phyloP scores from a whole-genome alignment of 768 basidiomycete genomes.

The Pleurotus ostreatus region DNA sequence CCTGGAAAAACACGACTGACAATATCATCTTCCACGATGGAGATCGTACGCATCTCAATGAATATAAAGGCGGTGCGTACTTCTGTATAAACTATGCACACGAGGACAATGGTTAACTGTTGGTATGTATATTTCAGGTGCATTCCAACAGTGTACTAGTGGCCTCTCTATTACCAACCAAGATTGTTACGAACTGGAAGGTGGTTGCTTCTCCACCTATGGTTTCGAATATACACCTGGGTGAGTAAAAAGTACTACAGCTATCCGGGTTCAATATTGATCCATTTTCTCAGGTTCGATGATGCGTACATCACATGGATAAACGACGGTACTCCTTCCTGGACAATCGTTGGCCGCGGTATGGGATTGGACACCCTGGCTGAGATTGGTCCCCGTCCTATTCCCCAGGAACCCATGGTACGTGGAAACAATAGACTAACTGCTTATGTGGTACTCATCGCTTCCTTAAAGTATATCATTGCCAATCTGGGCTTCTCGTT shows the following conservation, averaged over 20 bases:
- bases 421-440: conserved; percentile 4
- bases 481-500: conserved; percentile 67
- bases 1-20: conserved; percentile 47
- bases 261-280: conserved; percentile 16
- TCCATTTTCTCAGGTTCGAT: conserved; percentile 33
- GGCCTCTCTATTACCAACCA: conserved; percentile 59
- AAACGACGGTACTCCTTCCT: conserved; percentile 46
- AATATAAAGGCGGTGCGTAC: conserved; percentile 60
- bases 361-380: conserved; percentile 46
- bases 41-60: conserved; percentile 42
- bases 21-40: conserved; percentile 49
- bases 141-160: conserved; percentile 72
- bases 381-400: conserved; percentile 52
- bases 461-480: conserved; percentile 52
- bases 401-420: conserved; percentile 74
- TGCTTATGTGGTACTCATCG: neutral
- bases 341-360: conserved; percentile 50
- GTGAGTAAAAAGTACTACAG: conserved; percentile 15
- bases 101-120: too few species aligned
- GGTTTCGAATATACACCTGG: conserved; percentile 52
- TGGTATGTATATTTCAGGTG: conserved; percentile 36
- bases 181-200: conserved; percentile 52
- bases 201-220: conserved; percentile 30
- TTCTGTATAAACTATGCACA: conserved; percentile 12
- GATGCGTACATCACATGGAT: conserved; percentile 69